Conservation (phyloP, 2,329 filamentous ascomycete species). For the Neopestalotiopsis sp. region DNA sequence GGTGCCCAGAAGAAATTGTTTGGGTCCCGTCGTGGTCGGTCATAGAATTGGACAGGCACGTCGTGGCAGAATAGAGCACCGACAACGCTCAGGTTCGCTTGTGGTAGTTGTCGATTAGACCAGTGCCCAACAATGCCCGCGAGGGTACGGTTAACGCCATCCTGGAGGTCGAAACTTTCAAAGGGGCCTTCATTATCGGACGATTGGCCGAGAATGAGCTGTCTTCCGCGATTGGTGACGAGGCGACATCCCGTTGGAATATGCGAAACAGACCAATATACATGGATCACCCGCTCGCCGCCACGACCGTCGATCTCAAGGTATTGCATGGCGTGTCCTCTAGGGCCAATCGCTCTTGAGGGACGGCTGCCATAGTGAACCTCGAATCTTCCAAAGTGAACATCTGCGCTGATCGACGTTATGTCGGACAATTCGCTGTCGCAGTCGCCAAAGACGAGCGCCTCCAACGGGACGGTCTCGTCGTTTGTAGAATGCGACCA, state of each 20-base stretch:
- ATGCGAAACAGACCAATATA: neutral
- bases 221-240: slow-evolving; percentile 4
- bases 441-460: slow-evolving; percentile 2
- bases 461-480: neutral
- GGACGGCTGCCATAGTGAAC: neutral
- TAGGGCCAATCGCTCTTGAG: neutral
- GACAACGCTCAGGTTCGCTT: neutral
- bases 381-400: slow-evolving; percentile 8
- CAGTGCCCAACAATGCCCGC: neutral
- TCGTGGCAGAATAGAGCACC: neutral
- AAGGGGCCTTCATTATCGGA: neutral
- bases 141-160: neutral
- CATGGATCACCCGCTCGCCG: neutral
- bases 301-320: slow-evolving; percentile 2
- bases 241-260: neutral
- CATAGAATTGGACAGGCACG: neutral
- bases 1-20: neutral
- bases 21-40: neutral
- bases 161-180: neutral
- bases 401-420: neutral
- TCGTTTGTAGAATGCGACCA: neutral
- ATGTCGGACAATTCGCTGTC: neutral
- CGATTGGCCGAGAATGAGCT: neutral
- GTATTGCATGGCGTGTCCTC: slow-evolving; percentile 2
- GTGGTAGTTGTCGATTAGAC: neutral